Base-by-base conservation (phyloP, 495 filamentous ascomycete genomes). In the Bacidia gigantensis region DNA sequence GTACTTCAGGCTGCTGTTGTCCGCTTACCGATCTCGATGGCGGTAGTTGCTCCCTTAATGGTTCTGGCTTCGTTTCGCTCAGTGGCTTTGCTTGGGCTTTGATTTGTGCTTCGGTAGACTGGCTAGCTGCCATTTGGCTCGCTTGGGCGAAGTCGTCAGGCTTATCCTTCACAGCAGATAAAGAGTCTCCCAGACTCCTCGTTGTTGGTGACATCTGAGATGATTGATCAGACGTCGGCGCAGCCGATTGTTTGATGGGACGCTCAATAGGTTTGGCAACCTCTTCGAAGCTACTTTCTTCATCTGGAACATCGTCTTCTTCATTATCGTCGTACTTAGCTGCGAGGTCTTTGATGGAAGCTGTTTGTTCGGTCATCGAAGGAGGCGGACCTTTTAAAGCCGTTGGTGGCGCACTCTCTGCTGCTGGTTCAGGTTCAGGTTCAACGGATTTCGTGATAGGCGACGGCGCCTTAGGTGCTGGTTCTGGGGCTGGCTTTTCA, bases 271-370 rank as follows among this genome's bases (percentile, higher is more conserved):
- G 74, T 58, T 84, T 84, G n/a, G 83, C 58, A 18, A 87, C 73
- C 58, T 90, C 84, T 62, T 94, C 84, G 60, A 95, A 95, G 67
- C 81, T 84, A 11, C 76, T 73, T 43, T 87, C 84, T 47, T 82
- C 79, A 11, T 69, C 70, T 9, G 48, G 46, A 1, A 50, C 25
- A 11, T 68, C 67, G 11, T 76, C 77, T 18, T 77, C 79, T 22
- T 82, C 79, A 14, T 84, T 67, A 62, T 93, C 88, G 49, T 86
- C 79, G 63, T 83, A 95, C 67, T 89, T 94, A 62, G 75, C 77
- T 1, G 89, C 89, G 71, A 88, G 79, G 48, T 78, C 78, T 25
- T 85, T 79, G 68, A 96, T 89, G 0, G 87, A 90, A 49, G 73
- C 75, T 58, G 87, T 87, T 70, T 89, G 88, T 54, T 92, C 86